Evolutionary conservation across 2,329 filamentous ascomycete species (phyloP).

Genomic region (Metarhizium sp.): DNA sequence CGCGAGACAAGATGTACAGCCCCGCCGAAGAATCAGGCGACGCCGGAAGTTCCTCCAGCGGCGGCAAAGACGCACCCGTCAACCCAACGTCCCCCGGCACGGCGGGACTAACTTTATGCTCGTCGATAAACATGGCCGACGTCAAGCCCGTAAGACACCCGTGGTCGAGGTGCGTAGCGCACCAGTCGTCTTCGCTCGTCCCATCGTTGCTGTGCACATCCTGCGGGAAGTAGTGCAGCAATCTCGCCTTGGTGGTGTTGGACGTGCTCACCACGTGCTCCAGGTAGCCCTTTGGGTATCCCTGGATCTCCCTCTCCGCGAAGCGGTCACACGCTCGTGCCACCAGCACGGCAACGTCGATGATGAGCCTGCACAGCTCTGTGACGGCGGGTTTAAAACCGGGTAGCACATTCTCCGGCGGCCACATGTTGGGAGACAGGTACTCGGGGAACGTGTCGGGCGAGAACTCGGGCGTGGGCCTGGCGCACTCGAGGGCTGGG

Average conservation of each 20-base stretch:
- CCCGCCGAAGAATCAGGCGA: slow-evolving; percentile 81
- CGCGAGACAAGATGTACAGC: slow-evolving; percentile 86
- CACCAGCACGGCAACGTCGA: slow-evolving; percentile 81
- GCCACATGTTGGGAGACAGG: slow-evolving; percentile 86
- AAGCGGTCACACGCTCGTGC: slow-evolving; percentile 85
- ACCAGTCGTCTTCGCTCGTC: slow-evolving; percentile 76
- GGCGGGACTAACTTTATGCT: slow-evolving; percentile 36
- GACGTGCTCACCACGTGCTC: slow-evolving; percentile 81
- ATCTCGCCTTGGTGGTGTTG: slow-evolving; percentile 78
- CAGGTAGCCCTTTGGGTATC: slow-evolving; percentile 69
- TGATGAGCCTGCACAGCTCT: slow-evolving; percentile 71
- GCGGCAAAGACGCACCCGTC: slow-evolving; percentile 26
- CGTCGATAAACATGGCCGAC: slow-evolving; percentile 92
- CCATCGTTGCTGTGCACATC: slow-evolving; percentile 19
- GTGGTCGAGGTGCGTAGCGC: slow-evolving; percentile 81
- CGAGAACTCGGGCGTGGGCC: slow-evolving; percentile 48
- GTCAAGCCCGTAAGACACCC: slow-evolving; percentile 91
- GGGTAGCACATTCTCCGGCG: slow-evolving; percentile 55
- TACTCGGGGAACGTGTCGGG: slow-evolving; percentile 71
- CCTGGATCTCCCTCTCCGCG: slow-evolving; percentile 67
- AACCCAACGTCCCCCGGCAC: slow-evolving; percentile 17
- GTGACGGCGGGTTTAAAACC: slow-evolving; percentile 68
- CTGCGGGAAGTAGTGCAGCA: slow-evolving; percentile 87
- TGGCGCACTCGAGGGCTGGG: slow-evolving; percentile 49
- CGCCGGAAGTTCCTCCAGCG: slow-evolving; percentile 59